Base-by-base conservation (phyloP, 2,329 filamentous ascomycete species). In the Fonsecaea erecta region DNA sequence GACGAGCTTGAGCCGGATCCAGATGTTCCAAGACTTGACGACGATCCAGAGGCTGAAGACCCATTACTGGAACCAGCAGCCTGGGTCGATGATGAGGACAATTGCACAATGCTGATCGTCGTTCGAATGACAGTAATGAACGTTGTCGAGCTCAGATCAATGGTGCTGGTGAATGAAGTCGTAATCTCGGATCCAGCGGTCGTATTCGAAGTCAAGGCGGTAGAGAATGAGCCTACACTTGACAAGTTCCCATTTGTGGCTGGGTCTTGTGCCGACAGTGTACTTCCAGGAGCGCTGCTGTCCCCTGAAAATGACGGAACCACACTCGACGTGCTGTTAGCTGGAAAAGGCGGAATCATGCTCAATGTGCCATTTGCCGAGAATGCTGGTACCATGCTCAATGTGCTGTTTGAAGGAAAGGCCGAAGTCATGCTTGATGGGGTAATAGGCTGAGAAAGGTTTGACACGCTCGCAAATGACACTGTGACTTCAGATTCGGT, bases 101-200 rank as follows among this genome's bases (percentile, higher is more conserved):
- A 26, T 26, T 54, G 55, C 4, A 60, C 40, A n/a, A 56, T 53
- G 14, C 52, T 54, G 34, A 64, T 60, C 4, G 62, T 64, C 7
- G 62, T 59, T 11, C 51, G 34, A 4, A 64, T 30, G 30, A 64
- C 62, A n/a, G 62, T 64, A 8, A 60, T 28, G 48, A 64, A 64
- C 18, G 62, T 64, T 9, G 55, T 54, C 14, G 51, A 59, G 16
- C 35, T 40, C n/a, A 43, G 48, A 34, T 40, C 34, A 28, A 64
- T 26, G 1, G 55, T 64, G 35, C 48, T 64, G 18, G 48, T 55
- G 51, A 64, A 59, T 34, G 46, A 48, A 16, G 62, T 37, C 14
- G 54, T 14, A 6, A 53, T 35, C 8, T 60, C 62, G 12, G 62
- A 32, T 18, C 18, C 43, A 24, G 43, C 43, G 24, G 43, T 60